A percentile compares a stretch with the other conserved stretches of the same genome.
phyloP scores from a whole-genome alignment of 768 basidiomycete species.

The Mycena alexandri region DNA sequence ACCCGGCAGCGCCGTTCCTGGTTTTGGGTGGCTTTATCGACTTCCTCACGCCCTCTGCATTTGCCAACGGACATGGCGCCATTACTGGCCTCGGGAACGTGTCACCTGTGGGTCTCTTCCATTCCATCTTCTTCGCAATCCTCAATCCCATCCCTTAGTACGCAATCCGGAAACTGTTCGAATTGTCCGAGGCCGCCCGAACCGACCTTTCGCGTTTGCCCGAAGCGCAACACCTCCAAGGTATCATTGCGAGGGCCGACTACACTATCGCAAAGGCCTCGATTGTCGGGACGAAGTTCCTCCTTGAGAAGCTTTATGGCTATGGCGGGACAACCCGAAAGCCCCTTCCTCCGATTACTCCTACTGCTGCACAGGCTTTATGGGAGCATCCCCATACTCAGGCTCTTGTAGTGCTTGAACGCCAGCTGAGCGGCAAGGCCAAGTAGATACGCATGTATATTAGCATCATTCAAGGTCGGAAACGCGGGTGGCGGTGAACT shows the following conservation, averaged over 20 bases:
- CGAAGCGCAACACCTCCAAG: constrained; percentile 83
- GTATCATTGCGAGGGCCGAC: constrained; percentile 84
- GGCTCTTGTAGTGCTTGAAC: constrained; percentile 76
- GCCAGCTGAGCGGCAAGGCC: constrained; percentile 62
- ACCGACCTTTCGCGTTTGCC: constrained; percentile 68
- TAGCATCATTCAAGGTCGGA: too few species aligned
- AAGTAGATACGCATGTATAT: constrained; percentile 19
- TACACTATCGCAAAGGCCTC: constrained; percentile 81
- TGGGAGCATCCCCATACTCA: constrained; percentile 82
- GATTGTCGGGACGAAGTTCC: constrained; percentile 87
- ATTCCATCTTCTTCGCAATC: constrained; percentile 13
- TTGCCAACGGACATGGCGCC: constrained; percentile 85
- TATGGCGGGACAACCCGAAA: constrained; percentile 86
- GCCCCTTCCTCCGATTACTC: constrained; percentile 78
- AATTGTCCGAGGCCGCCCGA: constrained; percentile 69
- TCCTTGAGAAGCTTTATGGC: constrained; percentile 79
- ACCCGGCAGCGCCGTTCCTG: constrained; percentile 76
- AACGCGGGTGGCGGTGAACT: too few species aligned
- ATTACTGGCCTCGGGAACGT: constrained; percentile 92
- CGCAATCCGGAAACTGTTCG: constrained; percentile 70
- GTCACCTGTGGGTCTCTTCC: constrained; percentile 67
- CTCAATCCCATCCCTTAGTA: constrained; percentile 52
- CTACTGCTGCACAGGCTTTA: constrained; percentile 67
- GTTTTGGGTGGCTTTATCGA: constrained; percentile 90
- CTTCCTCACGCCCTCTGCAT: constrained; percentile 80